A percentile compares a stretch with the other conserved stretches of the same genome.
phyloP scores from a whole-genome alignment of 148 eudicot genomes.

The Diospyros lotus region DNA sequence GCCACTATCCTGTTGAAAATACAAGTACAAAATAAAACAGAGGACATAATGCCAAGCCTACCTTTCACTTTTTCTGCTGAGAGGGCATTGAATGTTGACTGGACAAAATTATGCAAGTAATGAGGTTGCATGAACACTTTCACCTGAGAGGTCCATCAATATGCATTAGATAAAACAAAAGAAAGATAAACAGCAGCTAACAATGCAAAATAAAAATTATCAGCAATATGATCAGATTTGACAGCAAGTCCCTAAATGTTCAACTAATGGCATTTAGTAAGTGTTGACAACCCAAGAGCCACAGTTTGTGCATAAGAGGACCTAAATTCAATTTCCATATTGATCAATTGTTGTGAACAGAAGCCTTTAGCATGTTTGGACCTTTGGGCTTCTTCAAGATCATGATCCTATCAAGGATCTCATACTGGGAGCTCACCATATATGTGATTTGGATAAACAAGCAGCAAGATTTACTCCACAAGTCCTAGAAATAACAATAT shows the following conservation, averaged over 20 bases:
- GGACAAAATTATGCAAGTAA: constrained; percentile 90
- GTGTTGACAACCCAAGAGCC: not conserved
- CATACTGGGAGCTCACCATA: not conserved
- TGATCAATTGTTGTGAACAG: not conserved
- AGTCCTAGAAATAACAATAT: not conserved
- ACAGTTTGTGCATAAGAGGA: not conserved
- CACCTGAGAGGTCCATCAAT: constrained; percentile 30
- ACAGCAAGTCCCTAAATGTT: not conserved
- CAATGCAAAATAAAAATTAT: not conserved
- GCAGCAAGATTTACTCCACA: not conserved
- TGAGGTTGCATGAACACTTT: constrained; percentile 82
- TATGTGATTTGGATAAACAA: not conserved
- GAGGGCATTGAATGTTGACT: constrained; percentile 85
- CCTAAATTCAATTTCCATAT: not conserved
- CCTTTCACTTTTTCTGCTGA: constrained; percentile 64
- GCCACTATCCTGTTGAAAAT: not conserved
- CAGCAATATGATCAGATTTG: not conserved
- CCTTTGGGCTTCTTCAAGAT: not conserved
- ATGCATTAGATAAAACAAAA: not conserved
- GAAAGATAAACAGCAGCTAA: not conserved
- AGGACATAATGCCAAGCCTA: constrained; percentile 1
- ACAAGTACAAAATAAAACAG: not conserved
- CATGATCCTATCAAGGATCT: not conserved
- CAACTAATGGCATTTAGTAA: not conserved
- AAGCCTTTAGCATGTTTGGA: not conserved